Conservation (phyloP, 768 basidiomycete species). For the Suillus bovinus region DNA sequence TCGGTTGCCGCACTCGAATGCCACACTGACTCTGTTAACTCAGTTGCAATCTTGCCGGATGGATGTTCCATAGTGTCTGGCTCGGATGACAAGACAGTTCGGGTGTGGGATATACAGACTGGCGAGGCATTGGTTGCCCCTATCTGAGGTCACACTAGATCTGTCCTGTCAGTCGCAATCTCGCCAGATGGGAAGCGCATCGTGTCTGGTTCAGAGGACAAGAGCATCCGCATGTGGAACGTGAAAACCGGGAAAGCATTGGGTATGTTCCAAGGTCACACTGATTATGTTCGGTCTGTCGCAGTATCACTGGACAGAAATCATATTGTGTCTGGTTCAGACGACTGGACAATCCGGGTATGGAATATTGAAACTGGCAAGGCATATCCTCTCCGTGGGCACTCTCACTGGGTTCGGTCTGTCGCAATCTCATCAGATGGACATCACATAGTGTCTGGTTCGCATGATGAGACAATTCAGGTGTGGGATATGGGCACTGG, state of each 20-base stretch:
- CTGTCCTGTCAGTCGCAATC: not conserved
- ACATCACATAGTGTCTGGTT: no score
- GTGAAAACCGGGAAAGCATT: not conserved
- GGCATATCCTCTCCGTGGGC: not conserved
- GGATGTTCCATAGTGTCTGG: not conserved
- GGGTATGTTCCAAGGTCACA: not conserved
- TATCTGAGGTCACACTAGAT: not conserved
- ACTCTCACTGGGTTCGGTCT: no score
- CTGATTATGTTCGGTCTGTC: not conserved
- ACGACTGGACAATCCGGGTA: not conserved
- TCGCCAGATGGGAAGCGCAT: not conserved
- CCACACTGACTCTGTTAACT: not conserved
- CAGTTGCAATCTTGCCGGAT: not conserved
- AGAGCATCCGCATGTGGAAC: not conserved
- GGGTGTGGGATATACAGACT: not conserved
- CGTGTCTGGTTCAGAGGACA: slow-evolving; percentile 13
- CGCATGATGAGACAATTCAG: not conserved
- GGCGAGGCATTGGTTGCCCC: not conserved
- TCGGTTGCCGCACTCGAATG: not conserved
- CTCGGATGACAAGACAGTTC: not conserved
- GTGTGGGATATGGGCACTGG: not conserved
- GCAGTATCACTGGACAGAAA: not conserved
- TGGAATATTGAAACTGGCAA: not conserved
- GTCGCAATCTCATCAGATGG: no score
- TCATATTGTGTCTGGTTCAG: not conserved